phyloP scores from a whole-genome alignment of 139 green algal species.

The Ostreobium quekettii region DNA sequence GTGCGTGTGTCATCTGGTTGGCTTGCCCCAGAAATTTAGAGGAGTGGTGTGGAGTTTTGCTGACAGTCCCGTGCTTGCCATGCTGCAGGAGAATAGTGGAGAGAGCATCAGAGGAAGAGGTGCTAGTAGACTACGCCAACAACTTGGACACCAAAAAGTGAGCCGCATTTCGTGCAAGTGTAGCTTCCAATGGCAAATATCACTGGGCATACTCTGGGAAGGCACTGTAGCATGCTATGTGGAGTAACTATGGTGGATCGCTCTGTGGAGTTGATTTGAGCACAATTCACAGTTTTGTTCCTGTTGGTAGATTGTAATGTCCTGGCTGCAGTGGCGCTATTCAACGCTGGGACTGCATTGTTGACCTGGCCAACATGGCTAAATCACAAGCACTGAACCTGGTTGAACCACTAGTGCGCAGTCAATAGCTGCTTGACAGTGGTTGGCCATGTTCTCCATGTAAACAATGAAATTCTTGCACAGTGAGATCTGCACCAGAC shows the following conservation, averaged over 20 bases:
- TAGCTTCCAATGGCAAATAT: conserved; percentile 1
- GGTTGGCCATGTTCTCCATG: no score
- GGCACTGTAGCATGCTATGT: not conserved
- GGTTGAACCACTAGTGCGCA: no score
- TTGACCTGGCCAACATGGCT: no score
- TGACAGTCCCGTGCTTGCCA: not conserved
- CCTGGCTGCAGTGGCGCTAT: no score
- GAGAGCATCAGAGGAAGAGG: conserved; percentile 17
- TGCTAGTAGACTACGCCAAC: conserved; percentile 40
- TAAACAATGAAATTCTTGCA: no score
- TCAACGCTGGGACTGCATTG: no score
- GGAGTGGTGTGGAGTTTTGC: not conserved
- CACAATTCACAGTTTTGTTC: not conserved
- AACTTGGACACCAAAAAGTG: conserved; percentile 33
- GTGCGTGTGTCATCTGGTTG: not conserved
- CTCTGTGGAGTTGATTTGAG: not conserved
- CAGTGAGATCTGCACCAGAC: no score
- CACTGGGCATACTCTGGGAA: not conserved
- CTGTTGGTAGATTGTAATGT: not conserved
- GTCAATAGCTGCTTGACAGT: no score
- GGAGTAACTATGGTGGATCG: not conserved
- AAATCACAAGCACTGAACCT: no score
- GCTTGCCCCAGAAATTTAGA: not conserved
- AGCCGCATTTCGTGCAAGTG: conserved; percentile 3
- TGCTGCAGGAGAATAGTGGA: conserved; percentile 18